Evolutionary conservation across 768 basidiomycete genomes (phyloP).

Genomic region (Phylloporus sp.): DNA sequence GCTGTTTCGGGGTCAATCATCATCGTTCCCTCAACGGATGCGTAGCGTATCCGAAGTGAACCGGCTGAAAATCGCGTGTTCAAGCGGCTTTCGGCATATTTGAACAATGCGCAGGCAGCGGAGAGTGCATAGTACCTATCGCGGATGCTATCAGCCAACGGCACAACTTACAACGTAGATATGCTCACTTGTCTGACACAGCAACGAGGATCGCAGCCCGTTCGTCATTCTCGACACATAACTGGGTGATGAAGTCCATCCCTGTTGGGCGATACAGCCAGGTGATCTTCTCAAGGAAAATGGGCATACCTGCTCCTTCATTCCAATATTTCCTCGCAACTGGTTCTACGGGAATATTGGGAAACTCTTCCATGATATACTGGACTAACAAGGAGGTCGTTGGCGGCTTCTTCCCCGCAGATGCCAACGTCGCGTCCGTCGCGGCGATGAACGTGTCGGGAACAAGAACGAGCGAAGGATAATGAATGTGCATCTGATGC

Average conservation of each 20-base stretch:
- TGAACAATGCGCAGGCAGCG: constrained; percentile 83
- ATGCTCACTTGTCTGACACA: constrained; percentile 69
- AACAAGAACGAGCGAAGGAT: constrained; percentile 67
- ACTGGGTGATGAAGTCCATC: constrained; percentile 71
- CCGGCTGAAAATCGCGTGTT: constrained; percentile 66
- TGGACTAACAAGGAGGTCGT: constrained; percentile 65
- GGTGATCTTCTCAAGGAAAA: not conserved
- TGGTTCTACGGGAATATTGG: constrained; percentile 61
- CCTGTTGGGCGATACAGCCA: constrained; percentile 39
- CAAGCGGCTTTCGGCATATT: constrained; percentile 67
- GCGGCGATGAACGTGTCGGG: constrained; percentile 76
- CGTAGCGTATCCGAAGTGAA: constrained; percentile 72
- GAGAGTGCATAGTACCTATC: constrained; percentile 84
- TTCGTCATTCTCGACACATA: constrained; percentile 79
- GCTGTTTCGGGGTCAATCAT: constrained; percentile 90
- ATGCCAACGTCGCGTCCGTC: constrained; percentile 45
- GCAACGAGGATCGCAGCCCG: constrained; percentile 76
- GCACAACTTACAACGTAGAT: constrained; percentile 27
- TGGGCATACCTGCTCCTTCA: constrained; percentile 59
- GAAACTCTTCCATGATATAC: constrained; percentile 72
- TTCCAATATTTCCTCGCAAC: constrained; percentile 84
- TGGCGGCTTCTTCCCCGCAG: constrained; percentile 40
- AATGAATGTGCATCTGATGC: constrained; percentile 79
- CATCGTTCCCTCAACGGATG: constrained; percentile 87
- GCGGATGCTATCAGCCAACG: constrained; percentile 3